phyloP scores from a whole-genome alignment of 768 basidiomycete species.

The Sporobolomyces pararoseus region DNA sequence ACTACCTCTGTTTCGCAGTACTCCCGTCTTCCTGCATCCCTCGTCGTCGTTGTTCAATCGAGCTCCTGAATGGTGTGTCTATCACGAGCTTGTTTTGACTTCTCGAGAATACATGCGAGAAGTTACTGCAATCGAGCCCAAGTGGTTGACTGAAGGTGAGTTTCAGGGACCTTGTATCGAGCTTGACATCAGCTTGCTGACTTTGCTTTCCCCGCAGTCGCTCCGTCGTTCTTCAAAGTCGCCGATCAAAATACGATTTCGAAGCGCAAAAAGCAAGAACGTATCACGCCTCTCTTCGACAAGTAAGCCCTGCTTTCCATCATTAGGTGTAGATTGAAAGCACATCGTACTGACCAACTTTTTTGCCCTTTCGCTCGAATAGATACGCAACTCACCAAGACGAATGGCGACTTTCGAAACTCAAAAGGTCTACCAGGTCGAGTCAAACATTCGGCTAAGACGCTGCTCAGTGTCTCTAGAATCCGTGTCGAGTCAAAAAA shows the following conservation, averaged over 20 bases:
- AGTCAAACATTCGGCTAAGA: conserved; percentile 82
- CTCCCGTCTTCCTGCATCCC: conserved; percentile 98
- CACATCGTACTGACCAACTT: background rate
- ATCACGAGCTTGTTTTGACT: conserved; percentile 92
- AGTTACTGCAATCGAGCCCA: conserved; percentile 92
- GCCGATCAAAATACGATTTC: conserved; percentile 97
- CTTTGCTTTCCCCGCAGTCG: conserved; percentile 48
- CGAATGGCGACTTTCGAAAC: conserved; percentile 80
- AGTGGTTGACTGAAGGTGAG: conserved; percentile 84
- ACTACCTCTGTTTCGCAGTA: conserved; percentile 48
- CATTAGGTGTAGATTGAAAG: background rate
- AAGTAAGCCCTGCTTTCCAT: conserved; percentile 61
- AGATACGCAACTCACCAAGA: conserved; percentile 51
- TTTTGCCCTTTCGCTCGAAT: too few relatives aligned
- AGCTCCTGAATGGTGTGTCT: conserved; percentile 90
- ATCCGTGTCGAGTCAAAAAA: too few relatives aligned
- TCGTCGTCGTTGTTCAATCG: conserved; percentile 89
- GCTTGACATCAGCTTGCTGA: too few relatives aligned
- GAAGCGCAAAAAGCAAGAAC: conserved; percentile 90
- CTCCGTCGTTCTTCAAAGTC: conserved; percentile 97
- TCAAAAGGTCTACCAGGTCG: conserved; percentile 84
- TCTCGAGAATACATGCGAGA: conserved; percentile 55
- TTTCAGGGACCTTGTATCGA: conserved; percentile 46
- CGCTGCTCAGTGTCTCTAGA: too few relatives aligned
- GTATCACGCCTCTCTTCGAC: conserved; percentile 89